Evolutionary conservation across 83 land plant species (phyloP).

Genomic region (Isoetes engelmannii): DNA sequence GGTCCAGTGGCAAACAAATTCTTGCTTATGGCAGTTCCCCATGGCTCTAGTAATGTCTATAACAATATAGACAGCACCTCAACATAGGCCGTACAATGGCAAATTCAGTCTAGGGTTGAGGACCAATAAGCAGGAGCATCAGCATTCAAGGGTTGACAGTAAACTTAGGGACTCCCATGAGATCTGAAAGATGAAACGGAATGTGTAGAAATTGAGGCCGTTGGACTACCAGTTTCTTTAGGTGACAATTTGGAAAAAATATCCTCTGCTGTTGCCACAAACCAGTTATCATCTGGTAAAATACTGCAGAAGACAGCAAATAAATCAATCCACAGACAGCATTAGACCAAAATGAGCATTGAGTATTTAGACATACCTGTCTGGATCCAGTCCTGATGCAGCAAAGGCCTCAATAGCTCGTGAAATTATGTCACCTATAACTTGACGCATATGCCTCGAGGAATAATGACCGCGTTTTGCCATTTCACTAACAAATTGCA

Average conservation of each 20-base stretch:
- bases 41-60: too few relatives aligned
- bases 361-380: slow-evolving; percentile 47
- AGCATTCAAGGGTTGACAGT: too few relatives aligned
- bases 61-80: too few relatives aligned
- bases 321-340: background rate
- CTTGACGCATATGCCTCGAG: slow-evolving; percentile 66
- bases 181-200: slow-evolving; percentile 79
- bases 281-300: slow-evolving; percentile 60
- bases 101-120: too few relatives aligned
- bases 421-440: slow-evolving; percentile 61
- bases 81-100: too few relatives aligned
- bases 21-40: too few relatives aligned
- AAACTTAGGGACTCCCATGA: slow-evolving; percentile 59
- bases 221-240: slow-evolving; percentile 70
- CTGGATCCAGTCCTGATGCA: slow-evolving; percentile 81
- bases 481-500: slow-evolving; percentile 81
- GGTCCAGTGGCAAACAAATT: too few relatives aligned
- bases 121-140: too few relatives aligned
- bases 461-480: slow-evolving; percentile 71
- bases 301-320: slow-evolving; percentile 37
- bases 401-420: slow-evolving; percentile 81
- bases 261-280: slow-evolving; percentile 43
- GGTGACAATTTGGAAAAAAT: slow-evolving; percentile 54
- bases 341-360: slow-evolving; percentile 3
- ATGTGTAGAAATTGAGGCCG: slow-evolving; percentile 83